Percentiles rank a stretch among this genome's conserved stretches.
Conservation (phyloP, 148 eudicot genomes). For the Oxyria digyna region DNA sequence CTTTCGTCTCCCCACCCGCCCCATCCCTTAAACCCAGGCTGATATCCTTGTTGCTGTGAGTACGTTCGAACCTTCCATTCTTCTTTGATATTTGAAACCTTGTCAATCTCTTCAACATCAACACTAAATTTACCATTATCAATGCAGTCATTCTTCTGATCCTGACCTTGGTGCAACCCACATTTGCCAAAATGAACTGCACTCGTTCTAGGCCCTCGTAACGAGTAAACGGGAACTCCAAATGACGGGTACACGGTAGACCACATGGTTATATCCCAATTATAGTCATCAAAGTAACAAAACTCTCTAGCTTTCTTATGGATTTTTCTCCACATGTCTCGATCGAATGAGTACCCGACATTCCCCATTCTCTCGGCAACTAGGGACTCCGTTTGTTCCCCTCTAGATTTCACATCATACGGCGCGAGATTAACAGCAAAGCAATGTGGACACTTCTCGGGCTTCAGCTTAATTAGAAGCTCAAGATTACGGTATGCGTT, state of each 20-base stretch:
- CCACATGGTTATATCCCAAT: constrained; percentile 99
- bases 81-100: constrained; percentile 36
- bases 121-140: constrained; percentile 56
- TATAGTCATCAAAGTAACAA: constrained; percentile 82
- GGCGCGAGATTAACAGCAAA: constrained; percentile 86
- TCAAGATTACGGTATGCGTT: constrained; percentile 77
- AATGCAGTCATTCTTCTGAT: constrained; percentile 37
- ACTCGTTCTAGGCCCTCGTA: constrained; percentile 81
- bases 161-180: constrained; percentile 94
- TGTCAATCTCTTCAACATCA: constrained; percentile 44
- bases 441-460: constrained; percentile 62
- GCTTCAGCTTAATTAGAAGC: constrained; percentile 46
- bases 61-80: constrained; percentile 52
- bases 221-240: constrained; percentile 66
- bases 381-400: constrained; percentile 52
- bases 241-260: constrained; percentile 85
- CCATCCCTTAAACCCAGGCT: constrained; percentile 91
- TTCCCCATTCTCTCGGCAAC: constrained; percentile 91
- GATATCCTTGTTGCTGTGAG: constrained; percentile 59
- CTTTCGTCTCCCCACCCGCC: constrained; percentile 96
- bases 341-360: constrained; percentile 80
- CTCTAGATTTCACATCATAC: constrained; percentile 56
- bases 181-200: constrained; percentile 92
- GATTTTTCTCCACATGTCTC: constrained; percentile 72
- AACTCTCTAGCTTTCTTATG: constrained; percentile 58